Evolutionary conservation across 495 filamentous ascomycete species (phyloP).

Genomic region (Jackrogersella multiformis): DNA sequence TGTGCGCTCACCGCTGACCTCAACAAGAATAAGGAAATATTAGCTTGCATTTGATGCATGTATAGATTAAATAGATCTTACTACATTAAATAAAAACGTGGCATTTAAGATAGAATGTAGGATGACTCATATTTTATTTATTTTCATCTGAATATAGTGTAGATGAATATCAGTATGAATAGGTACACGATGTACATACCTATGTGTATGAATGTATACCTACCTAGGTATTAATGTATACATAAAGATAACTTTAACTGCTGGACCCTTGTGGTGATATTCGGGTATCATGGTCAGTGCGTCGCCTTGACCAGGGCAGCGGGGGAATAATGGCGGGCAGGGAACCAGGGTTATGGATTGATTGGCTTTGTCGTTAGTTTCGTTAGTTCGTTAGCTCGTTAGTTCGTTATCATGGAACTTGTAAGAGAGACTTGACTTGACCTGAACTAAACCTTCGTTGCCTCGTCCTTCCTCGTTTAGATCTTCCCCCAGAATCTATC

Average conservation of each 20-base stretch:
- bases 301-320: not conserved
- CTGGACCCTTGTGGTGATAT: conserved; percentile 39
- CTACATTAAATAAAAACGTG: not conserved
- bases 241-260: conserved; percentile 8
- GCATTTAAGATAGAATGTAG: not conserved
- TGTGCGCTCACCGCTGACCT: conserved; percentile 8
- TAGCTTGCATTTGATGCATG: conserved; percentile 9
- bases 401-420: conserved; percentile 30
- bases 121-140: not conserved
- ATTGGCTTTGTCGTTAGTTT: too few relatives aligned
- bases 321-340: conserved; percentile 5
- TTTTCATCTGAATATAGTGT: not conserved
- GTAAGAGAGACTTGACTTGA: conserved; percentile 21
- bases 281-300: conserved; percentile 31
- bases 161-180: not conserved
- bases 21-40: conserved; percentile 6
- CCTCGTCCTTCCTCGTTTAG: conserved; percentile 42
- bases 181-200: not conserved
- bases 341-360: conserved; percentile 24
- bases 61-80: not conserved
- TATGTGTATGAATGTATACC: too few relatives aligned
- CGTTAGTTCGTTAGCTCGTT: too few relatives aligned
- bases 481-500: conserved; percentile 35
- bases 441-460: conserved; percentile 9
- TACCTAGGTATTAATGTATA: not conserved